Evolutionary conservation across 345 rosid species (phyloP), one percentile per base, ranked within the genome.

Genomic region (Hypericum perforatum): DNA sequence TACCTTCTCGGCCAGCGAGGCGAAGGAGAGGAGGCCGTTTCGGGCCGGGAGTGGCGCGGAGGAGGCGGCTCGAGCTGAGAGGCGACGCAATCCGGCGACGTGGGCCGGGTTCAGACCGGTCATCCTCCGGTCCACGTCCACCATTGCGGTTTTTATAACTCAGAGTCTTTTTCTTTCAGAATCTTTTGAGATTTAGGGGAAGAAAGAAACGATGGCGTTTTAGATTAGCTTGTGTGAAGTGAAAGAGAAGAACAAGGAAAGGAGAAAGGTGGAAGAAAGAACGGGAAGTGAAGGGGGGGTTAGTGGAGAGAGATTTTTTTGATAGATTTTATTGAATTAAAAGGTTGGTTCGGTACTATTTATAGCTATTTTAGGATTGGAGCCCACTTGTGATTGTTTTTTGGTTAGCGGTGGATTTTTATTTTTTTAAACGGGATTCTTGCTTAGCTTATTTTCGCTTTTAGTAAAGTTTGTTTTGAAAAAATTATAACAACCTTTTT

Each of bases 81-180:
- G 83, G 52, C 98, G 96, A 59, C 96, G 98, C 57, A 88, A 74
- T 29, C 95, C 98, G 7, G 98, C 96, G 8, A 82, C 51, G 66
- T 92, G 95, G 37, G 86, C 80, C 66, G 95, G 98, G 42, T 82
- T 84, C 11, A 88, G 88, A 59, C 94, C 91, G 68, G 81, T 59
- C 86, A 85, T 78, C 41, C 98, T 80, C 70, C 98, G 80, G 84
- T 92, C 98, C 7, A 92, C 96, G 79, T 92, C 98, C 54, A 88
- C 98, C 98, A 92, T 92, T 37, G 0, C 32, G 2, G 32, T 22
- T 22, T 22, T 22, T 1, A 22, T 1, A 22, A 22, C 32, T 22
- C 32, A 1, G 32, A 22, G 2, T 22, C 32, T 22, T 22, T 22
- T 22, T 22, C 41, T 11, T 13, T 7, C 51, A 16, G 13, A 29